Evolutionary conservation across 1,284 basidiomycete genomes (phyloP).

Genomic region (Sporisorium exsertum): DNA sequence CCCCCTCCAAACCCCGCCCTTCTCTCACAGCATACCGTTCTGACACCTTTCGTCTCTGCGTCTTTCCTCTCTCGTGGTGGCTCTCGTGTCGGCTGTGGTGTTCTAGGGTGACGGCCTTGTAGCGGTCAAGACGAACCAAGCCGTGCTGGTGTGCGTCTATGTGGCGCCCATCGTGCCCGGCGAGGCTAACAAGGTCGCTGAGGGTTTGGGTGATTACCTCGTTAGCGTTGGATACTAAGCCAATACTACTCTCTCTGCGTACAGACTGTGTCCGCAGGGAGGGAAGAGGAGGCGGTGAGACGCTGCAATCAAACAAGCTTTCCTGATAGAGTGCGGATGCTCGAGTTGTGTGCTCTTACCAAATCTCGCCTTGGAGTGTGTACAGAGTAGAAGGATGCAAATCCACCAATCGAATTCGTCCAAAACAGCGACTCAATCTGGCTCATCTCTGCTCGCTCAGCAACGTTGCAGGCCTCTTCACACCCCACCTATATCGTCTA

Average conservation of each 20-base stretch:
- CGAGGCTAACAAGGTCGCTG: conserved; percentile 81
- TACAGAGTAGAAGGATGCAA: too few species aligned
- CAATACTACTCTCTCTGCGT: not conserved
- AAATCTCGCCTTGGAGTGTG: not conserved
- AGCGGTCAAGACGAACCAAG: conserved; percentile 88
- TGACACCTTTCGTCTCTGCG: not conserved
- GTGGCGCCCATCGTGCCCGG: conserved; percentile 75
- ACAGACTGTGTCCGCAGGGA: not conserved
- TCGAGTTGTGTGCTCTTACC: not conserved
- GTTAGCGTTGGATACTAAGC: conserved; percentile 62
- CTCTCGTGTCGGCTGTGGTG: conserved; percentile 8
- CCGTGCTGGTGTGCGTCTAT: conserved; percentile 86
- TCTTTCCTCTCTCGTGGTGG: not conserved
- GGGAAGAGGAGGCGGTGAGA: not conserved
- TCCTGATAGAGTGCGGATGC: not conserved
- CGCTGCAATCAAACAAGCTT: not conserved
- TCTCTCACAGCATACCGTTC: too few species aligned
- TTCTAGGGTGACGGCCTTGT: conserved; percentile 86
- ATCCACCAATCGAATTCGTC: too few species aligned
- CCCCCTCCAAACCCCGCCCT: not conserved
- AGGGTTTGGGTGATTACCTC: conserved; percentile 71
- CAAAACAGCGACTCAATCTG: too few species aligned
- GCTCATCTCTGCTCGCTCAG: too few species aligned
- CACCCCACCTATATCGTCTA: not conserved
- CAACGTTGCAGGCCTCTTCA: too few species aligned